Evolutionary conservation across 306 rosid species (phyloP).

Genomic region (Rosa chinensis): DNA sequence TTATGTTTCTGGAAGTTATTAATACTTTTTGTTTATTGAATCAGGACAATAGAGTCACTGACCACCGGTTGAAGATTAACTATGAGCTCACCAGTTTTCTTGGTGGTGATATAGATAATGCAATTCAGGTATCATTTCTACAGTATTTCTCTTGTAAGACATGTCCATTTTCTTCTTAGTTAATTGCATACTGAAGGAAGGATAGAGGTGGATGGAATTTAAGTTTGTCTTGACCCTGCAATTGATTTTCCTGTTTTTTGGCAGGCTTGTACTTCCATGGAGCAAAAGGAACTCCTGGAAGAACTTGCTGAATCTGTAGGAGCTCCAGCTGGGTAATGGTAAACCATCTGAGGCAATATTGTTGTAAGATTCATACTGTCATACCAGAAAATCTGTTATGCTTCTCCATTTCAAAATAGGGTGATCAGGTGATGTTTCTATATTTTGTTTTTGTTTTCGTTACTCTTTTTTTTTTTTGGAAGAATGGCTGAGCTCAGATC

Average conservation of each 20-base stretch:
- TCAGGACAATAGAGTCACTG: slow-evolving; percentile 95
- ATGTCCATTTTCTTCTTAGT: neutral
- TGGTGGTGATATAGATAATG: slow-evolving; percentile 70
- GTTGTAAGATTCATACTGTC: neutral
- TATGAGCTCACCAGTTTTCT: slow-evolving; percentile 89
- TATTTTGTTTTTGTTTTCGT: neutral
- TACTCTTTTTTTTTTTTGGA: neutral
- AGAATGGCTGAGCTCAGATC: neutral
- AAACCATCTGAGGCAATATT: slow-evolving; percentile 21
- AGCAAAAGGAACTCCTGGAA: slow-evolving; percentile 91
- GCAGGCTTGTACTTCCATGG: slow-evolving; percentile 74
- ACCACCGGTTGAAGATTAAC: slow-evolving; percentile 86
- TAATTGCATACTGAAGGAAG: slow-evolving; percentile 5
- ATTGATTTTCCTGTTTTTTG: slow-evolving; percentile 23
- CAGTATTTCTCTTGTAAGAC: neutral
- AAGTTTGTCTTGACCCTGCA: slow-evolving; percentile 3
- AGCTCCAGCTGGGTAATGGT: slow-evolving; percentile 53
- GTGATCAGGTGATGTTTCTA: neutral
- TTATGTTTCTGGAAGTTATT: slow-evolving; percentile 21
- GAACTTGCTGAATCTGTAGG: slow-evolving; percentile 79
- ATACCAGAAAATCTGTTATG: neutral
- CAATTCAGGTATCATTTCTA: slow-evolving; percentile 73
- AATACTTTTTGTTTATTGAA: slow-evolving; percentile 11
- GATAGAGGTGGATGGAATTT: neutral
- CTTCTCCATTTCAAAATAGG: neutral